These are phyloP conservation scores for Pythium sp. DNA, from an alignment of 352 stramenopile genomes.

Conservation along the genomic window DNA sequence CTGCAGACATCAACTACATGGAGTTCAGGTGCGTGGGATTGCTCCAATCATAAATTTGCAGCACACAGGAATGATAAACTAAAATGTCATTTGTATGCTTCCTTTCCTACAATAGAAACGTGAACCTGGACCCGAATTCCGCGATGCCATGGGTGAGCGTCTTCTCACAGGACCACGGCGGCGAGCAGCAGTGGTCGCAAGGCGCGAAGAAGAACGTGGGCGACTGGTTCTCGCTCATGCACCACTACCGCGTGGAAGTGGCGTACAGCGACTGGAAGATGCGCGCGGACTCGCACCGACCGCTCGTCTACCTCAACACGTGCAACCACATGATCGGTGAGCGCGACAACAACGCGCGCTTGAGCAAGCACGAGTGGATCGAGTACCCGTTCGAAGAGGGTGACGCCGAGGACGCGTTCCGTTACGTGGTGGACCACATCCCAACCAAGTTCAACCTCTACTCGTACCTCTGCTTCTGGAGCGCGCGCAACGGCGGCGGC, in stretches of 20 bases:
- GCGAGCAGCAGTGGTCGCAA: slow-evolving; percentile 79
- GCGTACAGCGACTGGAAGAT: slow-evolving; percentile 44
- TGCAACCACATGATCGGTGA: slow-evolving; percentile 90
- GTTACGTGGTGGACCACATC: slow-evolving; percentile 76
- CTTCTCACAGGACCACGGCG: slow-evolving; percentile 72
- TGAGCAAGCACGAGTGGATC: slow-evolving; percentile 79
- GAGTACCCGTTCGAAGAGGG: slow-evolving; percentile 80
- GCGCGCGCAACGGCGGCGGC: slow-evolving; percentile 70
- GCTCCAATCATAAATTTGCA: no score
- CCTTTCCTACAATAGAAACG: slow-evolving; percentile 30
- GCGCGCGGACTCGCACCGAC: slow-evolving; percentile 41
- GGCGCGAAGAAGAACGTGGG: slow-evolving; percentile 79
- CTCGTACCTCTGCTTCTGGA: slow-evolving; percentile 77
- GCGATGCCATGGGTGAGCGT: slow-evolving; percentile 55
- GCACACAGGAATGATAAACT: not conserved
- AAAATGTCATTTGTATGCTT: not conserved
- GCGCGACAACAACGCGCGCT: slow-evolving; percentile 71
- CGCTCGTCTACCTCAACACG: slow-evolving; percentile 84
- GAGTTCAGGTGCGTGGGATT: slow-evolving; percentile 52
- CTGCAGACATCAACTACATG: slow-evolving; percentile 89
- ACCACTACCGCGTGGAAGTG: slow-evolving; percentile 76
- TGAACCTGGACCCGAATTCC: slow-evolving; percentile 51
- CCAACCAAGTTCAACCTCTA: slow-evolving; percentile 89
- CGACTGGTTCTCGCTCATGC: slow-evolving; percentile 89
- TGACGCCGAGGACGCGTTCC: slow-evolving; percentile 64